Percentiles rank a stretch among this genome's conserved stretches.
Conservation (phyloP, 352 stramenopile genomes). For the Elongisporangium prolatum region DNA sequence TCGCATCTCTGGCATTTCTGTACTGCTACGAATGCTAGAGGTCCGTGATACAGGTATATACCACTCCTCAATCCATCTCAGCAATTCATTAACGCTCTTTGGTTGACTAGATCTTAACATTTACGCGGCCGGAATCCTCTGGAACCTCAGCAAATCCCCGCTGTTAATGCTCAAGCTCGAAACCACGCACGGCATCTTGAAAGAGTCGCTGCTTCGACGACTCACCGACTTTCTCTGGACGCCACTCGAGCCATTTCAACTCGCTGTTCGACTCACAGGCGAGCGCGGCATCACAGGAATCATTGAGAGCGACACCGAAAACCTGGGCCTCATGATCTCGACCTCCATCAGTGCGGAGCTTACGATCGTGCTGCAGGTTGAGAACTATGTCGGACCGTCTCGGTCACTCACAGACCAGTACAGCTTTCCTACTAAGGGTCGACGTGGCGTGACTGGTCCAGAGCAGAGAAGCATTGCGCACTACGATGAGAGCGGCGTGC, state of each 20-base stretch:
- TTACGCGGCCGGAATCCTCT: slow-evolving; percentile 48
- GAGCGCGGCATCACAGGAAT: slow-evolving; percentile 38
- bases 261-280: slow-evolving; percentile 31
- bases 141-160: slow-evolving; percentile 68
- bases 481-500: slow-evolving; percentile 51
- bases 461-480: slow-evolving; percentile 25
- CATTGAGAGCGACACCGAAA: slow-evolving; percentile 56
- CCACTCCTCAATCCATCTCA: too few species aligned
- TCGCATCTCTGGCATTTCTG: slow-evolving; percentile 28
- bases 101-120: slow-evolving; percentile 26
- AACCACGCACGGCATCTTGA: slow-evolving; percentile 62
- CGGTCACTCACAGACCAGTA: slow-evolving; percentile 47
- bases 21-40: slow-evolving; percentile 47
- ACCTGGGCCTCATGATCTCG: slow-evolving; percentile 51
- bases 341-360: slow-evolving; percentile 41
- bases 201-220: slow-evolving; percentile 40
- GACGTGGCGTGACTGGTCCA: slow-evolving; percentile 5
- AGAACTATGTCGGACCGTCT: slow-evolving; percentile 47
- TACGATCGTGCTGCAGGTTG: slow-evolving; percentile 39
- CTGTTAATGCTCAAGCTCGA: slow-evolving; percentile 65
- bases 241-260: slow-evolving; percentile 40
- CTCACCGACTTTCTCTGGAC: slow-evolving; percentile 50
- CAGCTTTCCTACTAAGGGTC: neutral
- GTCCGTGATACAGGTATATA: slow-evolving; percentile 25
- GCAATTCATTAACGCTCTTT: neutral